Conservation (phyloP, 2,329 filamentous ascomycete genomes). For the Aspergillus fijiensis region DNA sequence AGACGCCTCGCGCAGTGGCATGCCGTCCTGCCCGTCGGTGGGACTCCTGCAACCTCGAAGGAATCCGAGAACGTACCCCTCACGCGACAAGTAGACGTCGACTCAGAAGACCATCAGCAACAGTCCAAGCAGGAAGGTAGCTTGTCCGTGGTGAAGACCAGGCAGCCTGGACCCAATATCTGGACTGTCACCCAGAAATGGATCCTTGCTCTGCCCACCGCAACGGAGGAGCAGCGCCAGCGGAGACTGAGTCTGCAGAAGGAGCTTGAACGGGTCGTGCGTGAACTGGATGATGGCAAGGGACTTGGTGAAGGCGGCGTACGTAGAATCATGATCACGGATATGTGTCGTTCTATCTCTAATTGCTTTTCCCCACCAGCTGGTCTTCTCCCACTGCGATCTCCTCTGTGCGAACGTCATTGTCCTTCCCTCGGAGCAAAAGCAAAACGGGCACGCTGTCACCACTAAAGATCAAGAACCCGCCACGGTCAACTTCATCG, state of each 20-base stretch:
- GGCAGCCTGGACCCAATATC: conserved; percentile 76
- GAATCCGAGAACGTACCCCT: conserved; percentile 20
- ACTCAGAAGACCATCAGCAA: conserved; percentile 13
- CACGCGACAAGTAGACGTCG: conserved; percentile 23
- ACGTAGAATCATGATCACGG: conserved; percentile 28
- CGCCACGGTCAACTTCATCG: conserved; percentile 77
- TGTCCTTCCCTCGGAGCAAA: conserved; percentile 54
- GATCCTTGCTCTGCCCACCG: conserved; percentile 78
- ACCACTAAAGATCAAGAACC: conserved; percentile 36
- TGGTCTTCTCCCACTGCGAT: conserved; percentile 94
- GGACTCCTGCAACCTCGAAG: conserved; percentile 35
- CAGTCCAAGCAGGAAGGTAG: conserved; percentile 15
- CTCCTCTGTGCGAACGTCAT: conserved; percentile 96
- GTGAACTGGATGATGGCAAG: conserved; percentile 70
- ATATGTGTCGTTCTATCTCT: neutral
- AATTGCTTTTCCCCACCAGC: conserved; percentile 45
- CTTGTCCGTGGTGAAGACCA: conserved; percentile 52
- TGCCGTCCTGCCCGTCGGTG: conserved; percentile 62
- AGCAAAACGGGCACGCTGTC: conserved; percentile 4
- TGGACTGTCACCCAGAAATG: conserved; percentile 98
- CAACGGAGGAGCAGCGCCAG: conserved; percentile 66
- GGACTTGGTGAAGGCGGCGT: conserved; percentile 75
- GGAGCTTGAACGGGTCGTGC: conserved; percentile 70
- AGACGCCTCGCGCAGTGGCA: conserved; percentile 90
- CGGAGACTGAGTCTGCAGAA: conserved; percentile 68